Percentiles rank a stretch among this genome's conserved stretches.
phyloP scores from a whole-genome alignment of 768 basidiomycete species.

The Leccinum barrowsii region DNA sequence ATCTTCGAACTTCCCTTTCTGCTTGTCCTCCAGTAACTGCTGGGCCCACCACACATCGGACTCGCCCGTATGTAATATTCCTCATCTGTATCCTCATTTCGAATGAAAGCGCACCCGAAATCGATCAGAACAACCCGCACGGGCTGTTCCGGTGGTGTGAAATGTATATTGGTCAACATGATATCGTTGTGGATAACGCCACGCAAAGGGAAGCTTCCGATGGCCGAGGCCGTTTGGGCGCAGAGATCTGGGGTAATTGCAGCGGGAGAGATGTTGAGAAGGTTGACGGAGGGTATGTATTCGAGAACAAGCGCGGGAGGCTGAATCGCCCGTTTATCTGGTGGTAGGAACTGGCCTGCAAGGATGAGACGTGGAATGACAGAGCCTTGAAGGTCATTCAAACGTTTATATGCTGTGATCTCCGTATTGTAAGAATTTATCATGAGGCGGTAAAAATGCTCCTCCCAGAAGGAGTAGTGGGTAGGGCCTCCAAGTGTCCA shows the following conservation, averaged over 20 bases:
- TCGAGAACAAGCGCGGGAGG: background rate
- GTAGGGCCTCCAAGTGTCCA: background rate
- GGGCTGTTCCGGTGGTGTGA: background rate
- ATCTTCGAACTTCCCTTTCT: too few species aligned
- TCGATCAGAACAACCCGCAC: background rate
- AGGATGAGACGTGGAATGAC: background rate
- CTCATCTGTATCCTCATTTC: too few species aligned
- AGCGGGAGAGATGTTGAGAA: background rate
- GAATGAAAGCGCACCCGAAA: too few species aligned
- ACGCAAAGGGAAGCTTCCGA: background rate
- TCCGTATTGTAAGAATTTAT: background rate
- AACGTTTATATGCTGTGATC: background rate
- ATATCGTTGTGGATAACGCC: background rate
- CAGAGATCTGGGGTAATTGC: background rate
- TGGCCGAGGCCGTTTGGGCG: background rate
- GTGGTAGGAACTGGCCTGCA: background rate
- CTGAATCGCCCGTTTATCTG: background rate
- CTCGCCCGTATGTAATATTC: too few species aligned
- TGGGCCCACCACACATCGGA: too few species aligned
- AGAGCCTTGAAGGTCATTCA: background rate
- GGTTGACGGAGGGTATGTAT: background rate
- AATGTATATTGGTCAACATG: background rate
- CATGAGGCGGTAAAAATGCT: background rate
- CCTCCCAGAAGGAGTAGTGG: background rate
- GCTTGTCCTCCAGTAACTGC: too few species aligned